These are phyloP conservation scores for Paraconiothyrium brasiliense DNA, from an alignment of 2,329 filamentous ascomycete species.

Conservation along the genomic window DNA sequence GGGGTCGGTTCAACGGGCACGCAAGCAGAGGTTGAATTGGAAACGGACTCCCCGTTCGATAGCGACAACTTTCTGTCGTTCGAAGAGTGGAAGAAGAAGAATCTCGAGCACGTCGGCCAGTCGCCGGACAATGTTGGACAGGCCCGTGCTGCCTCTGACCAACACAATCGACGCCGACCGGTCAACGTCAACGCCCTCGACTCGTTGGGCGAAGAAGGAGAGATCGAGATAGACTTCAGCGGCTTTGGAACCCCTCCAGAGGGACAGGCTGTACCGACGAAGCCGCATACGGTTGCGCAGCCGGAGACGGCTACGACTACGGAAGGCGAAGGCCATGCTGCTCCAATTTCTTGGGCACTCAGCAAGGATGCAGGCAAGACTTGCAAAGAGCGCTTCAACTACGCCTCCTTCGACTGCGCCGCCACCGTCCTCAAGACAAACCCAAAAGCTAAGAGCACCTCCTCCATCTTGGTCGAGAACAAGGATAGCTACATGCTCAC, in stretches of 20 bases:
- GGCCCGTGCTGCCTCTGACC: constrained; percentile 58
- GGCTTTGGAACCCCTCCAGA: constrained; percentile 63
- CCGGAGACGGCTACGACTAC: constrained; percentile 28
- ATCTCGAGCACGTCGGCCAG: constrained; percentile 85
- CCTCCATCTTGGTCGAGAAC: constrained; percentile 90
- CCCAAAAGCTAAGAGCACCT: constrained; percentile 83
- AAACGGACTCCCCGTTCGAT: constrained; percentile 73
- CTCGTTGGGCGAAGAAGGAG: constrained; percentile 83
- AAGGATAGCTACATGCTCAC: constrained; percentile 99
- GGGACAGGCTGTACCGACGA: constrained; percentile 27
- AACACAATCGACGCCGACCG: constrained; percentile 60
- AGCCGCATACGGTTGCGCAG: constrained; percentile 27
- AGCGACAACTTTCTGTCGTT: constrained; percentile 92
- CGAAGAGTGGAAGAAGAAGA: constrained; percentile 97
- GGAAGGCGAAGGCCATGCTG: constrained; percentile 39
- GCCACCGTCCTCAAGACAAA: constrained; percentile 94
- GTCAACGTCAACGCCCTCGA: constrained; percentile 75
- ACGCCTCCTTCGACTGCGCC: constrained; percentile 95
- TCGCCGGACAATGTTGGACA: constrained; percentile 73
- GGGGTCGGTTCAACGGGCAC: constrained; percentile 25
- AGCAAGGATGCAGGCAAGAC: constrained; percentile 96
- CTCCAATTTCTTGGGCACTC: constrained; percentile 56
- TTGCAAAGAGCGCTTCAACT: constrained; percentile 97
- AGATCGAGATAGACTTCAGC: constrained; percentile 79
- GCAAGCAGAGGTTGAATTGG: constrained; percentile 61